A percentile compares a stretch with the other conserved stretches of the same genome.
These are phyloP conservation scores for Yarrowia yakushimensis DNA, from an alignment of 805 yeast species.

Conservation along the genomic window DNA sequence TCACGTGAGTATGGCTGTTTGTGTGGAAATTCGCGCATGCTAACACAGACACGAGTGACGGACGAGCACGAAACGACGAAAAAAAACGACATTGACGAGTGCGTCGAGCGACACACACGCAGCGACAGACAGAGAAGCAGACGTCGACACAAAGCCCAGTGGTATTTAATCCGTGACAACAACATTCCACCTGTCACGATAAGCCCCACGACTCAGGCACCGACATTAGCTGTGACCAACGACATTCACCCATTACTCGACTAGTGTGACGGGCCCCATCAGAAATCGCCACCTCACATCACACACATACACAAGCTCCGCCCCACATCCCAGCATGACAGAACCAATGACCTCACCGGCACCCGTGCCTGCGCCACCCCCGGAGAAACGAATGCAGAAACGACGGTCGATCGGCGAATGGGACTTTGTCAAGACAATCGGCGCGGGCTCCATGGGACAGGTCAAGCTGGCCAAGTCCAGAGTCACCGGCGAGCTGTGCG, in stretches of 20 bases:
- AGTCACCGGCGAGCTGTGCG: constrained; percentile 65
- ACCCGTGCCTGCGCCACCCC: not conserved
- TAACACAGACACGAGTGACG: not conserved
- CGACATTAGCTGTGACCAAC: not conserved
- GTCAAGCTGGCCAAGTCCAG: constrained; percentile 90
- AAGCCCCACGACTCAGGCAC: too few relatives aligned
- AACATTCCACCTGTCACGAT: not conserved
- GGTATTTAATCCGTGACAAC: not conserved
- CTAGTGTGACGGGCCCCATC: too few relatives aligned
- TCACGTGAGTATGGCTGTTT: not conserved
- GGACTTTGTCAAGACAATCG: constrained; percentile 92
- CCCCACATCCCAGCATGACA: not conserved
- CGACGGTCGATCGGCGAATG: constrained; percentile 92
- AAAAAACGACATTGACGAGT: not conserved
- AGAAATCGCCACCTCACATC: not conserved
- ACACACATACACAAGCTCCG: not conserved
- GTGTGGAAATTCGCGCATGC: not conserved
- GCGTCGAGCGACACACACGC: not conserved
- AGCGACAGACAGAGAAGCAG: not conserved
- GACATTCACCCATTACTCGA: too few relatives aligned
- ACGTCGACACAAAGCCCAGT: not conserved
- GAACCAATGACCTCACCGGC: constrained; percentile 25
- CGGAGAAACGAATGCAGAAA: constrained; percentile 37
- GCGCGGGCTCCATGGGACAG: constrained; percentile 99
- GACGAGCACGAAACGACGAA: not conserved